A percentile compares a stretch with the other conserved stretches of the same genome.
These are phyloP conservation scores for Kwoniella shandongensis DNA, from an alignment of 768 basidiomycete genomes.

Conservation along the genomic window DNA sequence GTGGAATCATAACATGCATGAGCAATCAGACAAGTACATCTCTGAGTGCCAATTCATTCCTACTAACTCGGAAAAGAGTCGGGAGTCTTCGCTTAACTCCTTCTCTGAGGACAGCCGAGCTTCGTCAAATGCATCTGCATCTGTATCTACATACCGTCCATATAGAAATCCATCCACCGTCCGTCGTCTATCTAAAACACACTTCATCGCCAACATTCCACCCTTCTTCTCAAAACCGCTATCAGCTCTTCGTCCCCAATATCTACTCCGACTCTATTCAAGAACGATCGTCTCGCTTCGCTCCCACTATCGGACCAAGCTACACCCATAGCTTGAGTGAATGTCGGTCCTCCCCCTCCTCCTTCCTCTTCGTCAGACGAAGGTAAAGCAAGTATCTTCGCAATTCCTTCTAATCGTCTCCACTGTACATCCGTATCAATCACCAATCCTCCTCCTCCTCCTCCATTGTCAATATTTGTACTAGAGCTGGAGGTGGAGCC, in stretches of 20 bases:
- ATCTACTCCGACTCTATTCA: slow-evolving; percentile 30
- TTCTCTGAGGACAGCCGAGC: no score
- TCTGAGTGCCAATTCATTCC: no score
- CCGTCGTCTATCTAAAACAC: no score
- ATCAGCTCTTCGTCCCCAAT: slow-evolving; percentile 37
- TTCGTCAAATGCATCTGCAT: no score
- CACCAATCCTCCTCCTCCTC: slow-evolving; percentile 67
- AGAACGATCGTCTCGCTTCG: slow-evolving; percentile 27
- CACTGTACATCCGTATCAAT: slow-evolving; percentile 70
- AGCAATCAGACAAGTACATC: no score
- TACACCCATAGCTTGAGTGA: slow-evolving; percentile 47
- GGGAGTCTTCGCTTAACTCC: no score
- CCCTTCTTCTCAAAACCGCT: slow-evolving; percentile 41
- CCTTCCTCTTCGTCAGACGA: background rate
- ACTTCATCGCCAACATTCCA: slow-evolving; percentile 50
- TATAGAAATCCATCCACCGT: no score
- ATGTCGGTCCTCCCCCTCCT: slow-evolving; percentile 24
- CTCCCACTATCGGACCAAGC: slow-evolving; percentile 41
- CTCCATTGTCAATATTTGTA: background rate
- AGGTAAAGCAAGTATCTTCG: slow-evolving; percentile 58
- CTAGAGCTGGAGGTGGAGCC: no score
- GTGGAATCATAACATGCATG: no score
- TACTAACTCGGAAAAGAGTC: no score
- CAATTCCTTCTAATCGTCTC: slow-evolving; percentile 69
- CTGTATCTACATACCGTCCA: no score